Evolutionary conservation across 2,329 filamentous ascomycete species (phyloP).

Genomic region (Eurotiales sp.): DNA sequence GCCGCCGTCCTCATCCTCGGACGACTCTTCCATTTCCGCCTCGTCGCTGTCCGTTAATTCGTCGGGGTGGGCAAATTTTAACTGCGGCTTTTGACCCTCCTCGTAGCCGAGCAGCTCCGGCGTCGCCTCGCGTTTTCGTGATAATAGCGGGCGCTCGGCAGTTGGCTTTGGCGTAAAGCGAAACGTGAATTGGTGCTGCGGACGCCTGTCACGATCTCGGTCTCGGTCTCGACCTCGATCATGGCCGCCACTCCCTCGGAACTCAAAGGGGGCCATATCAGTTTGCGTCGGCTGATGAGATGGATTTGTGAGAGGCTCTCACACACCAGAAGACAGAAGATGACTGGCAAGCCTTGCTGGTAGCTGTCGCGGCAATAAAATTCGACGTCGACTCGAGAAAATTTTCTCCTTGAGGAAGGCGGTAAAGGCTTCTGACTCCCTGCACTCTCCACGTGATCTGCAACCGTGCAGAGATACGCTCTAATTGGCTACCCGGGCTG

Average conservation of each 20-base stretch:
- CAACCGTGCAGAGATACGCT: background rate
- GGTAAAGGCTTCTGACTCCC: too few relatives aligned
- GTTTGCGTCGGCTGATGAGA: background rate
- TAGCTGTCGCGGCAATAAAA: background rate
- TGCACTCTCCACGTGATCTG: background rate
- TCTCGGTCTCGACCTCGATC: constrained; percentile 15
- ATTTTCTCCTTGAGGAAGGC: constrained; percentile 9
- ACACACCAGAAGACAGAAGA: too few relatives aligned
- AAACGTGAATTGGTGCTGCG: constrained; percentile 38
- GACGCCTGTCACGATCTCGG: constrained; percentile 16
- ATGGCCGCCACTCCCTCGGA: constrained; percentile 22
- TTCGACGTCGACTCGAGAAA: background rate
- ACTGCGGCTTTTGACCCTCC: constrained; percentile 23
- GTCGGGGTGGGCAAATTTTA: constrained; percentile 35
- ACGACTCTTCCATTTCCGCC: constrained; percentile 42
- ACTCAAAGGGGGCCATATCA: constrained; percentile 26
- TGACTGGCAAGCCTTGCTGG: too few relatives aligned
- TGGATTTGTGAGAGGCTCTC: too few relatives aligned
- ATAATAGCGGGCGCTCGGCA: constrained; percentile 36
- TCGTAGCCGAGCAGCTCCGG: constrained; percentile 31
- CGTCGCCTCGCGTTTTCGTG: constrained; percentile 30
- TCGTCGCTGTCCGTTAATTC: constrained; percentile 45
- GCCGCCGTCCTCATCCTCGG: constrained; percentile 31
- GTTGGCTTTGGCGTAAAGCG: constrained; percentile 34
- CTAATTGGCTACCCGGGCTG: background rate